phyloP scores from a whole-genome alignment of 148 eudicot genomes.

The Rheum nobile region DNA sequence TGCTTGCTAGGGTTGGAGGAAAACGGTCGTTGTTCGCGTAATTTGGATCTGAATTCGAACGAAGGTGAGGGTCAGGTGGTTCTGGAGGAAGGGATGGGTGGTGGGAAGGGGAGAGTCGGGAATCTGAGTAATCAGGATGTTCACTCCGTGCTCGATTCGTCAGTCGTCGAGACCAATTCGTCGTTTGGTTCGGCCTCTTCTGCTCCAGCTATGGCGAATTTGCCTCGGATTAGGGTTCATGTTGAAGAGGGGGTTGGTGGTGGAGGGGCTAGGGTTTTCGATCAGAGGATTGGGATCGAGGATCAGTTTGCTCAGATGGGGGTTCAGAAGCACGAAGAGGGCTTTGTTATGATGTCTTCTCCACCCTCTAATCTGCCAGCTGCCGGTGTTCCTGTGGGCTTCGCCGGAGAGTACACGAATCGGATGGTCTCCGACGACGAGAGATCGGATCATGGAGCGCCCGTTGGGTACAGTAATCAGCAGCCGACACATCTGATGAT shows the following conservation, averaged over 20 bases:
- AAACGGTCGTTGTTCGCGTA: constrained; percentile 11
- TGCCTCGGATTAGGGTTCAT: constrained; percentile 67
- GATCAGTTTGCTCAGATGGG: constrained; percentile 55
- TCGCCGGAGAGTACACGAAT: constrained; percentile 31
- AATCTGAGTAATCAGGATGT: constrained; percentile 35
- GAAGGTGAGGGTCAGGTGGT: constrained; percentile 11
- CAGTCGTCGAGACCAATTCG: constrained; percentile 52
- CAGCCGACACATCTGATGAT: constrained; percentile 13
- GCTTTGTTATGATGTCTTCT: constrained; percentile 22
- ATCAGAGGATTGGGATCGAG: constrained; percentile 37
- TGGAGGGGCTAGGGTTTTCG: constrained; percentile 22
- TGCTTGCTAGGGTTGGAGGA: constrained; percentile 59
- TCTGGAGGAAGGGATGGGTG: constrained; percentile 6
- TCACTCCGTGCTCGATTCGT: constrained; percentile 74
- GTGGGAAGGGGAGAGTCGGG: constrained; percentile 11
- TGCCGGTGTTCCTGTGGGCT: constrained; percentile 11
- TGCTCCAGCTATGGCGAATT: constrained; percentile 44
- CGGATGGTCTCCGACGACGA: constrained; percentile 45
- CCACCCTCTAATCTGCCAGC: constrained; percentile 12
- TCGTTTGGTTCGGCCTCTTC: constrained; percentile 74
- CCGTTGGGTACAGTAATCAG: constrained; percentile 26
- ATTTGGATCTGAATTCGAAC: constrained; percentile 11
- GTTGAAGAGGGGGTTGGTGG: constrained; percentile 28
- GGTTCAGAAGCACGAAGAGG: constrained; percentile 27
- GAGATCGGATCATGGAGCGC: constrained; percentile 50